Evolutionary conservation across 495 filamentous ascomycete genomes (phyloP), one percentile per base, ranked within the genome.

Genomic region (Xylaria flabelliformis): DNA sequence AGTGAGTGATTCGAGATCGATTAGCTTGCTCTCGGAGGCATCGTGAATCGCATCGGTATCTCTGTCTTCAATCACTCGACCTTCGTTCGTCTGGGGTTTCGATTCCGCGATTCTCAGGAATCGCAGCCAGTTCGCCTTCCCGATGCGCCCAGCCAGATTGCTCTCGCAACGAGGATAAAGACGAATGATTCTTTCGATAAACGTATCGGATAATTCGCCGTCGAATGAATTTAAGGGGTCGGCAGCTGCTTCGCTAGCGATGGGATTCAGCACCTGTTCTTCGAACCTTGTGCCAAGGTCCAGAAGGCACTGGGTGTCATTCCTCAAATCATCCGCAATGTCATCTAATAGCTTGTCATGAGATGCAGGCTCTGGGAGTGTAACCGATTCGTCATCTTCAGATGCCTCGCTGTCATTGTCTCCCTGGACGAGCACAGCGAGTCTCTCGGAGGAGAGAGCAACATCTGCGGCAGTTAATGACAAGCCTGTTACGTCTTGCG

Each of bases 341-440:
- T 51, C 64, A 4, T 53, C 26, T 53, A 66, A 51, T 1, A 50
- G 44, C 32, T 53, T 66, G 26, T 51, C 59, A 42, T 4, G 36
- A 24, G 59, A 42, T 42, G 32, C n/a, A 26, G 36, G 21, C 39
- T 13, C 36, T 24, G 59, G 5, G 0, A 36, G 19, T 26, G n/a
- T 34, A 13, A 9, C 59, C 12, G n/a, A 19, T 21, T 53, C 64
- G n/a, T 19, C 42, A 66, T 66, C 64, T 32, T 48, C 26, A 51
- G 64, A 66, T 50, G 32, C 21, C 21, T 66, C 64, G 44, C 64
- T 66, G 10, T 66, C 64, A 36, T 66, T 32, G 41, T 66, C 64
- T 21, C 48, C 48, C 10, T 66, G 32, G 7, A 48, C n/a, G 6
- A 66, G 64, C 13, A 53, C 64, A 32, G 15, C 32, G 24, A 66